Evolutionary conservation across 768 basidiomycete genomes (phyloP), one percentile per base, ranked within the genome.

Genomic region (Mycena albidolilacea): DNA sequence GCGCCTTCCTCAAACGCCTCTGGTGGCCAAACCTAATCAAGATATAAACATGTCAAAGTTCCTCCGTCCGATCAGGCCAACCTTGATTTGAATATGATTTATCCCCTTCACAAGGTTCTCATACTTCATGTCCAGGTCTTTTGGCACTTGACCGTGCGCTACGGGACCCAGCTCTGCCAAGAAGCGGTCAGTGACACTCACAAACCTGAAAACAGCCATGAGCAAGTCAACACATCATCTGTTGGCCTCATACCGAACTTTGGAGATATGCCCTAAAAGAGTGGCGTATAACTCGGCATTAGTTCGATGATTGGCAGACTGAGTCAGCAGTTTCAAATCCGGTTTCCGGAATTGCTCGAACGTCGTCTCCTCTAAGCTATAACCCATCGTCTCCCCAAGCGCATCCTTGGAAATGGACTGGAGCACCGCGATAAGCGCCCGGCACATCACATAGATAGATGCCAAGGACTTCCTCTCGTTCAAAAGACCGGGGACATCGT

Each of bases 161-260:
- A 96, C 87, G 38, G 94, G 94, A 7, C 85, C 86, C 43, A 98
- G 85, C 77, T 97, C 97, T 1, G 88, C 87, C 63, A 97, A 82
- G 80, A 97, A 98, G 0, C 95, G 90, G 82, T 98, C 96, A 5
- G 95, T 96, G n/a, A 98, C 95, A 70, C 92, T 97, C 75, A 93
- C 86, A 77, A 98, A 98, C 64, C 96, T 95, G 69, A 8, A 50
- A 58, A 30, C 44, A 63, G 4, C 35, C 21, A 43, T 71, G 1
- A 64, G 70, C 35, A 23, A 60, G 5, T 21, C 35, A 64, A 21
- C 43, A 58, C 10, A 59, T 17, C 19, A 12, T 21, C 19, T 50
- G 12, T 35, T 14, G 19, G 59, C 43, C 39, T 81, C 92, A 41
- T 74, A 96, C 95, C 96, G 88, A 71, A 95, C 85, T 76, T 90